Base-by-base conservation (phyloP, 129 eudicot genomes). In the Flaveria trinervia region DNA sequence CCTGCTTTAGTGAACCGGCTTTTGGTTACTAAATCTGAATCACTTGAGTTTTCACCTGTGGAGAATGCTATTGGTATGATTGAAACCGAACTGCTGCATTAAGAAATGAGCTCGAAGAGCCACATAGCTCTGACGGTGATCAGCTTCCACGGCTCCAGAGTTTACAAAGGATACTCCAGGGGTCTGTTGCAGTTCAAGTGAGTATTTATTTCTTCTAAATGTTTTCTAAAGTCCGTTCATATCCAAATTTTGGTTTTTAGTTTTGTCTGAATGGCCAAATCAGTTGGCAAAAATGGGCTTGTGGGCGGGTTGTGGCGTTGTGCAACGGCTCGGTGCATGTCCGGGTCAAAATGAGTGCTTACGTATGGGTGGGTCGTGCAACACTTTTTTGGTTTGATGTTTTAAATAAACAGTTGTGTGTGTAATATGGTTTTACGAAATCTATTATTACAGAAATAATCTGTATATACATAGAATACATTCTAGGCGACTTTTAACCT, bases 11-110 rank as follows among this genome's bases (percentile, higher is more conserved):
- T 95, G 48, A 95, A 95, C 64, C 79, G 99, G 72, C 90, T 95
- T 1, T 81, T 89, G 84, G 99, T 95, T 70, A 89, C 69, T 8
- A 95, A 91, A 76, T 95, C 97, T 0, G 99, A 95, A 71, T 95
- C 96, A 5, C 91, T 95, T 1, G 99, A 95, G 85, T 95, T 95
- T 79, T 95, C 99, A 10, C 99, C 99, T 0, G 99, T 95, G 50
- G 99, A 95, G 82, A 95, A 95, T 82, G 99, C 99, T 15, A 95
- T 95, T 71, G 99, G 99, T 67, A 95, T 95, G 99, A 95, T 95
- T 55, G 99, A 95, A 74, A 95, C 99, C 83, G 99, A 8, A 95
- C 99, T 15, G 96, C 97, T 84, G 99, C 99, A 10, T 78, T 95
- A 64, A 81, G 99, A 65, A 95, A 91, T 82, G 99, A 95, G 78